Evolutionary conservation across 1,139 yeast genomes (phyloP).

Genomic region (Casaregolazyma lundiana): DNA sequence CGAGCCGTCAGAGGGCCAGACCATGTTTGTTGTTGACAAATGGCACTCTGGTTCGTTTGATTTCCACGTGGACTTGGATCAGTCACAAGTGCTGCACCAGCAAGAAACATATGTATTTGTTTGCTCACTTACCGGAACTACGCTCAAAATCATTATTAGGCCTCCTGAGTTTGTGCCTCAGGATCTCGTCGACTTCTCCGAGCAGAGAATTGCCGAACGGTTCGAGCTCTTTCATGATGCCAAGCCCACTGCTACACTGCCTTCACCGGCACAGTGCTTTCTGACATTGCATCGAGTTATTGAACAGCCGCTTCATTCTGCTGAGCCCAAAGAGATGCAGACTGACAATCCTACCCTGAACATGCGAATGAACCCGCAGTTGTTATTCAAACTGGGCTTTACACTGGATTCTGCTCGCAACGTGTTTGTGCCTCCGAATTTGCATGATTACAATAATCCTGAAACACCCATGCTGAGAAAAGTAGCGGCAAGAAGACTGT

Average conservation of each 20-base stretch:
- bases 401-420: slow-evolving; percentile 38
- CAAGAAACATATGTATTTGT: slow-evolving; percentile 21
- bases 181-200: slow-evolving; percentile 23
- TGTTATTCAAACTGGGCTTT: slow-evolving; percentile 46
- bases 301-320: slow-evolving; percentile 25
- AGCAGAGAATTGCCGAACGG: slow-evolving; percentile 21
- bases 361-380: slow-evolving; percentile 42
- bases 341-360: slow-evolving; percentile 27
- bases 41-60: slow-evolving; percentile 15
- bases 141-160: slow-evolving; percentile 20
- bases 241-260: slow-evolving; percentile 23
- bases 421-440: slow-evolving; percentile 57
- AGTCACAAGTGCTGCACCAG: slow-evolving; percentile 7
- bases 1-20: slow-evolving; percentile 3
- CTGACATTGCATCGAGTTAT: slow-evolving; percentile 26
- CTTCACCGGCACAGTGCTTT: slow-evolving; percentile 25
- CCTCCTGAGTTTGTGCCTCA: slow-evolving; percentile 25
- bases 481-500: slow-evolving; percentile 18
- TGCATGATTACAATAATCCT: slow-evolving; percentile 34
- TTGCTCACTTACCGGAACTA: slow-evolving; percentile 20
- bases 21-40: not conserved
- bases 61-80: slow-evolving; percentile 19
- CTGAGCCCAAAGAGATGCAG: slow-evolving; percentile 24
- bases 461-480: slow-evolving; percentile 19
- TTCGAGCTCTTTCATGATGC: slow-evolving; percentile 20